phyloP scores from a whole-genome alignment of 805 yeast species.

The Gaillardinia entomophila region DNA sequence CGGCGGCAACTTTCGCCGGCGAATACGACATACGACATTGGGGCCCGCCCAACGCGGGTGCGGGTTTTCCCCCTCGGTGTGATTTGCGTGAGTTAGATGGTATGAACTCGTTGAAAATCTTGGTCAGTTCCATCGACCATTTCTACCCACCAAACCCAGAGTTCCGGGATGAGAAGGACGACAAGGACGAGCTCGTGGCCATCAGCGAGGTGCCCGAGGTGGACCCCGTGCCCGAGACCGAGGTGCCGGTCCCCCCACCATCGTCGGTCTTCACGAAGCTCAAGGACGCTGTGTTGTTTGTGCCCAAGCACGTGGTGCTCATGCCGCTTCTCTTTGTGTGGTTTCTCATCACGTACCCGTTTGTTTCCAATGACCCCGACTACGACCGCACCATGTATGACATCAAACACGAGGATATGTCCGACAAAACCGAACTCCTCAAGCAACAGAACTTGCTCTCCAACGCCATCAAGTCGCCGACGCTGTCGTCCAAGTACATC shows the following conservation, averaged over 20 bases:
- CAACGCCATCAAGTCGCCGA: constrained; percentile 37
- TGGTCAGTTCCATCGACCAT: constrained; percentile 28
- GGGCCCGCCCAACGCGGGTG: too few species aligned
- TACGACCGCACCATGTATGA: constrained; percentile 25
- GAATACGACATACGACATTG: too few species aligned
- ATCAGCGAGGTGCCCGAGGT: not conserved
- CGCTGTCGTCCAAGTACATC: constrained; percentile 35
- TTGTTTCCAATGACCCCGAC: constrained; percentile 27
- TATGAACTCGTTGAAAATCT: constrained; percentile 31
- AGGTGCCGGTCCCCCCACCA: not conserved
- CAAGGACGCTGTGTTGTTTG: constrained; percentile 29
- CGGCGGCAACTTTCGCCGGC: too few species aligned
- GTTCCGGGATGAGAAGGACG: constrained; percentile 3
- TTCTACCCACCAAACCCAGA: constrained; percentile 12
- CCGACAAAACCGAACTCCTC: constrained; percentile 30
- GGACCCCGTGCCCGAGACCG: not conserved
- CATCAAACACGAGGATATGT: constrained; percentile 8
- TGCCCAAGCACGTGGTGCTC: constrained; percentile 46
- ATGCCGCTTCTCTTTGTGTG: constrained; percentile 48
- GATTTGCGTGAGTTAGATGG: not conserved
- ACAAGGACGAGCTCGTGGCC: not conserved
- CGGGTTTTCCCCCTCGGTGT: constrained; percentile 1
- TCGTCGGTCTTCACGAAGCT: not conserved
- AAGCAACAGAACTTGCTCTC: constrained; percentile 37
- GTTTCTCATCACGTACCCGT: constrained; percentile 52